Base-by-base conservation (phyloP, 2,329 filamentous ascomycete species). In the Penicillium sumatraense region DNA sequence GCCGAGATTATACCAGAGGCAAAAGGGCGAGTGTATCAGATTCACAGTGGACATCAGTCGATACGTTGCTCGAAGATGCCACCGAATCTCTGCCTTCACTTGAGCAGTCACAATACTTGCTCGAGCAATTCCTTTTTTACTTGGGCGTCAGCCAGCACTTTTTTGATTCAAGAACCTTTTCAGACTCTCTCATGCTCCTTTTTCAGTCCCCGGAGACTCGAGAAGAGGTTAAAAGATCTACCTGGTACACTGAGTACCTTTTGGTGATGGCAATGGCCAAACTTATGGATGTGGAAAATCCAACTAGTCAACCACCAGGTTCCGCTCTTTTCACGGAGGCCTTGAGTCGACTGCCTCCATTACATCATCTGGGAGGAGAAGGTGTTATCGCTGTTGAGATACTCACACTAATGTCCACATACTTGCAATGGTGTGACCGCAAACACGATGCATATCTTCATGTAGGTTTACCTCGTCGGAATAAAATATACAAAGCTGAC, bases 201-300 rank as follows among this genome's bases (percentile, higher is more conserved):
- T 63, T 60, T 42, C 61, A 63, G 11, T 44, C n/a, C 21, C 29
- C 36, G 5, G 46, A 57, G 14, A 54, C 45, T 2, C 53, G 46
- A 13, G 45, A 62, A 23, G 18, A 47, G 5, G 58, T 63, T 18
- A 58, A 54, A 41, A 24, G 14, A n/a, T 56, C 55, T 1, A 50
- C 46, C 7, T 65, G 62, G 62, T 65, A 58, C 23, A 58, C 60
- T 3, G 58, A 65, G 48, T 65, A 65, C 46, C 54, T 65, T 7
- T 53, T 65, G 7, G 63, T 65, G 16, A 65, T 65, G 63, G 63
- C 62, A 9, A 65, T 65, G 61, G 62, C 59, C 16, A 64, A 62
- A 24, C 56, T 65, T 3, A 65, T 65, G 52, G 62, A 65, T 41
- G 59, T 61, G 5, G 51, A 60, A 36, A n/a, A 57, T 29, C 62